Percentiles rank a stretch among this genome's conserved stretches.
Conservation (phyloP, 2,329 filamentous ascomycete genomes). For the Ceratocystiopsis sp. region DNA sequence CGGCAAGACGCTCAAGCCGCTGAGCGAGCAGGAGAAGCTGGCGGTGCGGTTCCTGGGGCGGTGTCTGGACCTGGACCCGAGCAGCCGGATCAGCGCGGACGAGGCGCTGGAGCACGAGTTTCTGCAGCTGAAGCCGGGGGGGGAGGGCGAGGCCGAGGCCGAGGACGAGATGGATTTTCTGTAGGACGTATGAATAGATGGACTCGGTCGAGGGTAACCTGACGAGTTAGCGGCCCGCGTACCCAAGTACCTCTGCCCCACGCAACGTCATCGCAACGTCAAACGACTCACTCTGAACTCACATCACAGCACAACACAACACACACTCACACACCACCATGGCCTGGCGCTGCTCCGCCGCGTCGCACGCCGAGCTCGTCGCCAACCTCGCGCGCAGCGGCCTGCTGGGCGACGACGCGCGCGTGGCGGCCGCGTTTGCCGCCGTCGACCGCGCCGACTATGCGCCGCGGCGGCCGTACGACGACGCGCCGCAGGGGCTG, state of each 20-base stretch:
- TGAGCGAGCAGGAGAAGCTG: constrained; percentile 51
- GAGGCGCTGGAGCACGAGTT: constrained; percentile 62
- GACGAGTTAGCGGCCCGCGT: too few species aligned
- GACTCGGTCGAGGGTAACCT: too few species aligned
- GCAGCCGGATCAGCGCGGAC: constrained; percentile 54
- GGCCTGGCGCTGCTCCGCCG: constrained; percentile 79
- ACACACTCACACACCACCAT: too few species aligned
- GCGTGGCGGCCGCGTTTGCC: constrained; percentile 70
- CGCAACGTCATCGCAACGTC: too few species aligned
- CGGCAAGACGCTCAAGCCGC: constrained; percentile 21
- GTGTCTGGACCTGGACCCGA: constrained; percentile 63
- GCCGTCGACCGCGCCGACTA: constrained; percentile 84
- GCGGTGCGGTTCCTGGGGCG: constrained; percentile 55
- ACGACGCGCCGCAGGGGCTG: constrained; percentile 37
- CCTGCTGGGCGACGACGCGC: constrained; percentile 54
- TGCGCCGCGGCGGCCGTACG: constrained; percentile 52
- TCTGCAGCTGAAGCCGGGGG: constrained; percentile 21
- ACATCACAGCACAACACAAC: too few species aligned
- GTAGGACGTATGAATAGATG: too few species aligned
- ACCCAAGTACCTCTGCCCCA: too few species aligned
- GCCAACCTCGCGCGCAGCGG: constrained; percentile 57
- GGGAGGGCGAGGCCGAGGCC: constrained; percentile 16
- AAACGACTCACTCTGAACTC: too few species aligned
- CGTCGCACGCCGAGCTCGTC: constrained; percentile 57
- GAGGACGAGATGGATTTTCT: constrained; percentile 40